Evolutionary conservation across 108 stramenopile genomes (phyloP), one percentile per base, ranked within the genome.

Genomic region (Mediolabrus comicus): DNA sequence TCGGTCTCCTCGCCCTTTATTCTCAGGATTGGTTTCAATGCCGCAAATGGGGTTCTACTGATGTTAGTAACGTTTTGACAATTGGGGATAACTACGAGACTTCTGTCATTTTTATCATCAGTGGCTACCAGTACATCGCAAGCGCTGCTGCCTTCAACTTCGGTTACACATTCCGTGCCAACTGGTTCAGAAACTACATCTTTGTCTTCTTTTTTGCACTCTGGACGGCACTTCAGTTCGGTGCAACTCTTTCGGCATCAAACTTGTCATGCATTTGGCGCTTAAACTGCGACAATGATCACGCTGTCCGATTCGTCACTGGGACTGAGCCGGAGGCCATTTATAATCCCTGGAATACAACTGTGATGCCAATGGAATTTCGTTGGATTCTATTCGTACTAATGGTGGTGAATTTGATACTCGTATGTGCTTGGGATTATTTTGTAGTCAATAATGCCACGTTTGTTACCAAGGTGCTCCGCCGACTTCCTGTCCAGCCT

Each of bases 1-100:
- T 80, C 51, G 83, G 65, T 24, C 75, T 91, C 5, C 52, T 53
- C 28, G 51, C 63, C 32, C 76, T 91, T 9, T 71, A 59, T 31
- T 8, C 49, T 4, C 83, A 91, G 70, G 80, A 84, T 65, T 87
- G 86, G 85, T 87, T 72, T 56, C 74, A 78, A 39, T 87, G 89
- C 69, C 52, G 89, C 30, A 83, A 72, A 61, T 90, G 86, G 86
- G 74, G 55, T 26, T 71, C 59, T 33, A 67, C 36, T 25, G 89
- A 86, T 49, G 57, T 85, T 2, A 73, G 64, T 67, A 70, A 80
- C 28, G 43, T 82, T 1, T 31, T 62, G 3, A 36, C 59, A 4
- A 75, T 85, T 49, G 86, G 87, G 3, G 87, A 91, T 59, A 75
- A 75, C 49, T 70, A 74, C 14, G 74, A 75, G 25, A 71, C 80